Evolutionary conservation across 1,284 basidiomycete genomes (phyloP).

Genomic region (Omphalotus olearius): DNA sequence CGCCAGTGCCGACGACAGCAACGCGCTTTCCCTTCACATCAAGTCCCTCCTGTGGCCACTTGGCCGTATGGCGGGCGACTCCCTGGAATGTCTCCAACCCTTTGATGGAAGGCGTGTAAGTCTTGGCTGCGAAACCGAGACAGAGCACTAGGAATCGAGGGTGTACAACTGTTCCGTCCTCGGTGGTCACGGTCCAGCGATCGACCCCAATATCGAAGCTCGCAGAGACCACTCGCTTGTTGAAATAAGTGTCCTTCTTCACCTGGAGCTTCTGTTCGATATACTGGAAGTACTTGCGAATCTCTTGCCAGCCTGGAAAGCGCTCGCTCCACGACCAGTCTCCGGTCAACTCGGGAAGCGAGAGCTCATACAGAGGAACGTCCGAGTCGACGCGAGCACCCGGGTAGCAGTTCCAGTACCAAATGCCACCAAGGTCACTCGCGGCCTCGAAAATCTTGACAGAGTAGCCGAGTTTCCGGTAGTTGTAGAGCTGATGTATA

Average conservation of each 20-base stretch:
- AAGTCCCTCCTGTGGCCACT: constrained; percentile 22
- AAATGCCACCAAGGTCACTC: constrained; percentile 11
- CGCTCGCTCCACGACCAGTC: constrained; percentile 23
- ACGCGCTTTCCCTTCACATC: constrained; percentile 22
- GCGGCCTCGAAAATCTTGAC: constrained; percentile 12
- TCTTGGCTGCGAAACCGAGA: constrained; percentile 22
- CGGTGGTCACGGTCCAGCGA: constrained; percentile 21
- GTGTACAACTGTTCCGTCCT: constrained; percentile 14
- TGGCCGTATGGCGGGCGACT: constrained; percentile 19
- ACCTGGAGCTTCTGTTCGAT: constrained; percentile 23
- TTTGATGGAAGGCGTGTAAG: constrained; percentile 19
- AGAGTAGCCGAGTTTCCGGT: constrained; percentile 14
- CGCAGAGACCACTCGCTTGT: constrained; percentile 22
- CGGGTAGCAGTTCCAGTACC: constrained; percentile 13
- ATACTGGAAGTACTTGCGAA: constrained; percentile 22
- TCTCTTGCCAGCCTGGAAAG: constrained; percentile 22
- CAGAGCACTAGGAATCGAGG: constrained; percentile 21
- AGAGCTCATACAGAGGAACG: constrained; percentile 17
- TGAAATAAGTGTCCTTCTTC: constrained; percentile 21
- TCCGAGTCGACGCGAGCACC: constrained; percentile 13
- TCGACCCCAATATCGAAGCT: constrained; percentile 18
- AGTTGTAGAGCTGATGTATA: constrained; percentile 14
- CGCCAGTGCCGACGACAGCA: constrained; percentile 22
- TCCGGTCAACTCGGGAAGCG: constrained; percentile 23
- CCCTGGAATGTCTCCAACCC: constrained; percentile 23